Percentiles rank a stretch among this genome's conserved stretches.
phyloP scores from a whole-genome alignment of 2,329 filamentous ascomycete species.

The Arthrobotrys entomopaga region DNA sequence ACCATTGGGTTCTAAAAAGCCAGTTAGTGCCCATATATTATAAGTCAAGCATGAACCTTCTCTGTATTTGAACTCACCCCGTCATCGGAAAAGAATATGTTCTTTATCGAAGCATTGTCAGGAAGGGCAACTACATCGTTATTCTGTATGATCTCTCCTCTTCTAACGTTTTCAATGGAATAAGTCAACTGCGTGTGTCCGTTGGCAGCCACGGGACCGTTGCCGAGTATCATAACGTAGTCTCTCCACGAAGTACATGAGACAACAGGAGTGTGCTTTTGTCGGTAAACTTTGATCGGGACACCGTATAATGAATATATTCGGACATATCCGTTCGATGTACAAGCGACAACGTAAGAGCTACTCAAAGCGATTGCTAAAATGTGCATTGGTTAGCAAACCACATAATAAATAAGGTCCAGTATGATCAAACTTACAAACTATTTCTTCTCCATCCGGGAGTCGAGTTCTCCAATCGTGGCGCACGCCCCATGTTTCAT shows the following conservation, averaged over 20 bases:
- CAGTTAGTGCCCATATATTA: slow-evolving; percentile 23
- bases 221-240: slow-evolving; percentile 95
- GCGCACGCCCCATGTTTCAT: slow-evolving; percentile 94
- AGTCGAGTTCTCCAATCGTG: slow-evolving; percentile 89
- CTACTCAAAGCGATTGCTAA: slow-evolving; percentile 86
- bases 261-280: slow-evolving; percentile 88
- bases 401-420: background rate
- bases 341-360: slow-evolving; percentile 89
- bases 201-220: slow-evolving; percentile 82
- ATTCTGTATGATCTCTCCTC: slow-evolving; percentile 92
- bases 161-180: slow-evolving; percentile 92
- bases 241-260: slow-evolving; percentile 94
- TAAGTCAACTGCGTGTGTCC: slow-evolving; percentile 83
- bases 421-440: slow-evolving; percentile 62
- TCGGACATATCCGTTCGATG: slow-evolving; percentile 85
- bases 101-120: slow-evolving; percentile 76
- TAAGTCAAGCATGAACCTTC: background rate
- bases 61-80: slow-evolving; percentile 70
- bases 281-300: slow-evolving; percentile 86
- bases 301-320: slow-evolving; percentile 93
- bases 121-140: slow-evolving; percentile 90
- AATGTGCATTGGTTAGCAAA: slow-evolving; percentile 17
- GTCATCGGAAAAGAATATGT: slow-evolving; percentile 88
- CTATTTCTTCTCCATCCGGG: slow-evolving; percentile 86
- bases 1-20: slow-evolving; percentile 82